Percentiles rank a stretch among this genome's conserved stretches.
These are phyloP conservation scores for Carex littledalei DNA, from an alignment of 176 grass and related monocot genomes.

Conservation along the genomic window DNA sequence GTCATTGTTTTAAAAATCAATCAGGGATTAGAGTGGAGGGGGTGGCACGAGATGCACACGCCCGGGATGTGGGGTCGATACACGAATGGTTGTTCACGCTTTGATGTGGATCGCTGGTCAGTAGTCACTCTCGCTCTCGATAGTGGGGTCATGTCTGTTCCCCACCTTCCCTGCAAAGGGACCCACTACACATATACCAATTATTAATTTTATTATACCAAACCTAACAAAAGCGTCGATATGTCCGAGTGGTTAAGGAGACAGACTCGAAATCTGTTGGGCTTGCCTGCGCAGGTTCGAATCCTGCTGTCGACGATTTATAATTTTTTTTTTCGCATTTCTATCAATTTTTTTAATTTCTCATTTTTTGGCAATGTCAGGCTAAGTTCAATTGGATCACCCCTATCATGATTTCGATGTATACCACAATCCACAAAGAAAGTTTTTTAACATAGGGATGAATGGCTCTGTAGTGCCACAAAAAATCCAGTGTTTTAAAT, in stretches of 20 bases:
- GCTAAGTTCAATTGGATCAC: too few relatives aligned
- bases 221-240: too few relatives aligned
- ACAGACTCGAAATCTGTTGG: conserved; percentile 75
- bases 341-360: not conserved
- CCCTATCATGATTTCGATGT: too few relatives aligned
- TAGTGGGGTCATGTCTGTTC: not conserved
- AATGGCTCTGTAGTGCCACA: too few relatives aligned
- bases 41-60: not conserved
- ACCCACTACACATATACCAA: not conserved
- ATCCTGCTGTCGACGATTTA: conserved; percentile 59
- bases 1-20: not conserved
- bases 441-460: too few relatives aligned
- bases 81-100: not conserved
- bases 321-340: not conserved
- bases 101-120: not conserved
- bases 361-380: not conserved
- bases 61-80: too few relatives aligned
- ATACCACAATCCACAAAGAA: too few relatives aligned
- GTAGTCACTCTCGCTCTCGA: not conserved
- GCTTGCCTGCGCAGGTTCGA: conserved; percentile 65
- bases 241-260: conserved; percentile 77
- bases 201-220: too few relatives aligned
- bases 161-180: not conserved
- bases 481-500: too few relatives aligned
- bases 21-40: not conserved